These are phyloP conservation scores for Chaetomium sp. DNA, from an alignment of 2,329 filamentous ascomycete species.

Conservation along the genomic window DNA sequence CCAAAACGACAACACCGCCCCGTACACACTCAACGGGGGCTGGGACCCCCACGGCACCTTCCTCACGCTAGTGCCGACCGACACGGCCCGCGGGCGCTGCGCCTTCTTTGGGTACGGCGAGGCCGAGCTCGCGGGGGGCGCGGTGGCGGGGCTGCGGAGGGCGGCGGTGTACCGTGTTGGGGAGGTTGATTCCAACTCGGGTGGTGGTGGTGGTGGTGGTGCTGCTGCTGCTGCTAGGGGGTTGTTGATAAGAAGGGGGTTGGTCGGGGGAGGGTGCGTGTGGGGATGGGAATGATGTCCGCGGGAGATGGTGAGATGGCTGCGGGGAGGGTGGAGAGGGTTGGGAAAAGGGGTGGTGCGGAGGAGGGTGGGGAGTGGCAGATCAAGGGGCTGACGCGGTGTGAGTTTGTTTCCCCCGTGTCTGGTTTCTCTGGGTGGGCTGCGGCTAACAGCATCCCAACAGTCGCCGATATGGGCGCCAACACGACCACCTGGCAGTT, in stretches of 20 bases:
- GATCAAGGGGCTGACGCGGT: constrained; percentile 15
- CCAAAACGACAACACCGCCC: neutral
- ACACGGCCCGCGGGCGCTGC: constrained; percentile 20
- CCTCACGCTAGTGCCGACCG: constrained; percentile 33
- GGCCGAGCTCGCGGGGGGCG: constrained; percentile 23
- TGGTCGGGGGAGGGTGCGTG: neutral
- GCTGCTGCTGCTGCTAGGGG: too few species aligned
- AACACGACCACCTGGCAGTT: constrained; percentile 11
- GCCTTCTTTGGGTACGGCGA: constrained; percentile 34
- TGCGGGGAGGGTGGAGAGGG: neutral
- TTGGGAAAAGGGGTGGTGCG: neutral
- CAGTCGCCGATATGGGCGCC: neutral
- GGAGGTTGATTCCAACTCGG: neutral
- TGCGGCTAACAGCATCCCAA: neutral
- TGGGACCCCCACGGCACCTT: constrained; percentile 31
- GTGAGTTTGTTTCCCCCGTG: constrained; percentile 3
- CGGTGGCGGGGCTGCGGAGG: constrained; percentile 1
- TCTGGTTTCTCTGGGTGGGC: too few species aligned
- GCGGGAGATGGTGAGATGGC: neutral
- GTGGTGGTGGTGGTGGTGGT: neutral
- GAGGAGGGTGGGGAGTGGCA: constrained; percentile 16
- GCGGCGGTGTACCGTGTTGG: constrained; percentile 17
- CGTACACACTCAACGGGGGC: constrained; percentile 32
- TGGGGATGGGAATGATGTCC: neutral
- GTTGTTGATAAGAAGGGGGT: too few species aligned